Evolutionary conservation across 148 eudicot genomes (phyloP), one percentile per base, ranked within the genome.

Genomic region (Arbutus unedo): DNA sequence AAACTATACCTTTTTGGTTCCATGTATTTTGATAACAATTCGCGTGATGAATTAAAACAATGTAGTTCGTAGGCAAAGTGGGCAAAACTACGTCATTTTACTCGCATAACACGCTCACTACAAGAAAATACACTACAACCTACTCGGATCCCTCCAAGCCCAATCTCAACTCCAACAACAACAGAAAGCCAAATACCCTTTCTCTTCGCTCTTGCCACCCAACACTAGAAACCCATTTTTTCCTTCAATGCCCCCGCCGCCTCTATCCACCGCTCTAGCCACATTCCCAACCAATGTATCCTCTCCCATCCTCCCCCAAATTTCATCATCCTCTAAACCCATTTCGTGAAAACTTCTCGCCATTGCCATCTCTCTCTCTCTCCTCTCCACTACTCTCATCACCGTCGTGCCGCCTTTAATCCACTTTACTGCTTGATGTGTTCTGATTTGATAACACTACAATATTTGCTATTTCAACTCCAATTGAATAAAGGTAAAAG

Each of bases 201-300:
- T 87, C 70, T 81, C 91, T 8, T 41, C 82, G 3, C 89, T 60
- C 9, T 57, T 80, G 0, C 85, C 91, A 0, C 86, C 83, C 90
- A 2, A 91, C 91, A 77, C 90, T 87, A n/a, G n/a, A n/a, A n/a
- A n/a, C 81, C 93, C 91, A 0, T 6, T 82, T 2, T 77, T 54
- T 80, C 68, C 91, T 1, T 49, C 91, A 2, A 93, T 90, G 0
- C 92, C 92, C 0, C 92, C 88, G 0, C 88, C 87, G 0, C 91
- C 87, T 0, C 88, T 83, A 10, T 14, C 87, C 71, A 38, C 90
- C 64, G 44, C 87, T 0, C 84, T 87, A 51, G 87, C 94, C 7
- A 91, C 98, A 4, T 93, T 95, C 18, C 98, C 98, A 11, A 95
- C 98, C 47, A 95, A 92, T 86, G 91, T 92, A 76, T 95, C 97